phyloP scores from a whole-genome alignment of 257 asterid genomes.

The Agastache rugosa region DNA sequence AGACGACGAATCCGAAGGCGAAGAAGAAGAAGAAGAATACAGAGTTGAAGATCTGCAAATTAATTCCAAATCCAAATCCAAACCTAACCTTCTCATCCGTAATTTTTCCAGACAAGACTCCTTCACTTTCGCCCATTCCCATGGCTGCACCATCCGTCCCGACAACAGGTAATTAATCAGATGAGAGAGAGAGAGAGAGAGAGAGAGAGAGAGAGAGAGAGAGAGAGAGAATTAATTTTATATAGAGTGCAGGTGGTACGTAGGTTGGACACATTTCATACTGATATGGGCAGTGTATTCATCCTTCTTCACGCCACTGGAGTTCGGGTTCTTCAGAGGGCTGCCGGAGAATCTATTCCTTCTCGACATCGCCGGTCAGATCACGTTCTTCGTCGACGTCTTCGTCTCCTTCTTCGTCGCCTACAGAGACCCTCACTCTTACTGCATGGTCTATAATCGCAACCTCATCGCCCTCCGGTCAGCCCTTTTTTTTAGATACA shows the following conservation, averaged over 20 bases:
- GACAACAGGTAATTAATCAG: constrained; percentile 44
- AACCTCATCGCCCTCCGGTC: constrained; percentile 67
- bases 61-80: constrained; percentile 34
- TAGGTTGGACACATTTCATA: constrained; percentile 62
- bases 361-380: constrained; percentile 72
- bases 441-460: constrained; percentile 53
- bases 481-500: constrained; percentile 1
- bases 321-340: constrained; percentile 82
- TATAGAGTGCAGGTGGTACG: constrained; percentile 79
- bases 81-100: constrained; percentile 35
- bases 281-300: constrained; percentile 83
- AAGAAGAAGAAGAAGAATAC: constrained; percentile 45
- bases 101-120: constrained; percentile 40
- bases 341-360: constrained; percentile 67
- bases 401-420: constrained; percentile 61
- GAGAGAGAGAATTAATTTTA: background rate
- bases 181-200: background rate
- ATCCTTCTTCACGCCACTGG: constrained; percentile 79
- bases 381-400: constrained; percentile 72
- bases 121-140: constrained; percentile 19
- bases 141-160: constrained; percentile 46
- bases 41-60: constrained; percentile 46
- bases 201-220: background rate
- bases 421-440: constrained; percentile 61
- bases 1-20: constrained; percentile 39